Evolutionary conservation across 306 rosid species (phyloP).

Genomic region (Fragaria vesca): DNA sequence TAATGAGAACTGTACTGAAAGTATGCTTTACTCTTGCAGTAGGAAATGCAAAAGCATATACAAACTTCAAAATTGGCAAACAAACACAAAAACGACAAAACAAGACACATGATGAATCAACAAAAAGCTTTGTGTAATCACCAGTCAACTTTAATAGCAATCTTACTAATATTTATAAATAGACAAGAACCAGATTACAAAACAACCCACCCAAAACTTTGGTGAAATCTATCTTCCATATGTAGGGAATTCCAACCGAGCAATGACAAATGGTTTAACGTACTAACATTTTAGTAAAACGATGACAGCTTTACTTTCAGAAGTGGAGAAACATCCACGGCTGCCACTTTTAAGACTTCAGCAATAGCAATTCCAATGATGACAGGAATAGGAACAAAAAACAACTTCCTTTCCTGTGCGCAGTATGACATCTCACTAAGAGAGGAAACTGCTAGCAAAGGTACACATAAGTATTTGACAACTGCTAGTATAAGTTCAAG

Average conservation of each 20-base stretch:
- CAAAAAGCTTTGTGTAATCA: background rate
- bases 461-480: conserved; percentile 64
- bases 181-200: conserved; percentile 10
- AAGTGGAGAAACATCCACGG: conserved; percentile 59
- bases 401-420: conserved; percentile 70
- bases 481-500: conserved; percentile 65
- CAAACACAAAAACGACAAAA: background rate
- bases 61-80: conserved; percentile 2
- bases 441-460: conserved; percentile 58
- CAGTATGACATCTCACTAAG: conserved; percentile 93
- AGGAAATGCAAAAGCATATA: conserved; percentile 2
- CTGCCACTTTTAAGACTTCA: conserved; percentile 56
- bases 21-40: conserved; percentile 8
- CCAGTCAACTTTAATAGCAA: background rate
- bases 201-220: conserved; percentile 4
- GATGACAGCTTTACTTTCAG: conserved; percentile 54
- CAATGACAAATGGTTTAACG: conserved; percentile 12
- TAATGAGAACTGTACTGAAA: background rate
- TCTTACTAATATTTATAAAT: conserved; percentile 12
- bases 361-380: conserved; percentile 72
- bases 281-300: background rate
- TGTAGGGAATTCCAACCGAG: background rate
- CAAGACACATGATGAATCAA: background rate
- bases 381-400: conserved; percentile 60
- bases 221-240: background rate